Percentiles rank a stretch among this genome's conserved stretches.
Evolutionary conservation across 1,139 yeast genomes (phyloP).

Genomic region (Zhuliangozyma blackwelliae): DNA sequence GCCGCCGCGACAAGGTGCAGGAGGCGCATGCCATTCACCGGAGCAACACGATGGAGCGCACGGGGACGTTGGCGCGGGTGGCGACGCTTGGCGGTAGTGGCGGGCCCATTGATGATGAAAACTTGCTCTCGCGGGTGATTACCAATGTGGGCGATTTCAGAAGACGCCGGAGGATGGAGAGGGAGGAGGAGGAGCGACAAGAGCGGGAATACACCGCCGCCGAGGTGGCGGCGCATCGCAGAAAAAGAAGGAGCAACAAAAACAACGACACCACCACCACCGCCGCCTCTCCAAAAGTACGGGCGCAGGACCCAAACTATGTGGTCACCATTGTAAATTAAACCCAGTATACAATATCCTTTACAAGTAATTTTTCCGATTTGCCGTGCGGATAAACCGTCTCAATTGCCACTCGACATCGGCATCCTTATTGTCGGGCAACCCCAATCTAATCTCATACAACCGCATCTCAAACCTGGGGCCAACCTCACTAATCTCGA

Average conservation of each 20-base stretch:
- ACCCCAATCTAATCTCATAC: conserved; percentile 83
- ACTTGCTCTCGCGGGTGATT: conserved; percentile 11
- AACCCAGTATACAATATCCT: conserved; percentile 1
- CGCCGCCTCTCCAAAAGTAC: background rate
- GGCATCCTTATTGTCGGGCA: conserved; percentile 94
- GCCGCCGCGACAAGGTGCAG: conserved; percentile 63
- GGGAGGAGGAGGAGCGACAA: too few relatives aligned
- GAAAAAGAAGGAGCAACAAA: background rate
- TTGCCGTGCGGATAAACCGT: conserved; percentile 91
- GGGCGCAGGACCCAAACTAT: background rate
- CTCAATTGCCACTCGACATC: conserved; percentile 95
- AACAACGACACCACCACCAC: background rate
- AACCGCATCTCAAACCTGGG: conserved; percentile 98
- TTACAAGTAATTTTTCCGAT: conserved; percentile 81
- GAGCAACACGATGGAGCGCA: conserved; percentile 26
- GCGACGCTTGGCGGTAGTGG: conserved; percentile 9
- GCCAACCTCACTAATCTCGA: conserved; percentile 93
- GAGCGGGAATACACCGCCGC: too few relatives aligned
- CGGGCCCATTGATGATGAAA: conserved; percentile 12
- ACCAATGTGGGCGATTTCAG: conserved; percentile 10
- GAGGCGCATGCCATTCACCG: conserved; percentile 49
- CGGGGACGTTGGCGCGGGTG: conserved; percentile 14
- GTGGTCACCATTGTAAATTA: too few relatives aligned
- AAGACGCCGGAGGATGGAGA: conserved; percentile 2
- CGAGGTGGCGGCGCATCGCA: too few relatives aligned